A percentile compares a stretch with the other conserved stretches of the same genome.
phyloP scores from a whole-genome alignment of 73 alveolate genomes.

The Symbiodinium pilosum region DNA sequence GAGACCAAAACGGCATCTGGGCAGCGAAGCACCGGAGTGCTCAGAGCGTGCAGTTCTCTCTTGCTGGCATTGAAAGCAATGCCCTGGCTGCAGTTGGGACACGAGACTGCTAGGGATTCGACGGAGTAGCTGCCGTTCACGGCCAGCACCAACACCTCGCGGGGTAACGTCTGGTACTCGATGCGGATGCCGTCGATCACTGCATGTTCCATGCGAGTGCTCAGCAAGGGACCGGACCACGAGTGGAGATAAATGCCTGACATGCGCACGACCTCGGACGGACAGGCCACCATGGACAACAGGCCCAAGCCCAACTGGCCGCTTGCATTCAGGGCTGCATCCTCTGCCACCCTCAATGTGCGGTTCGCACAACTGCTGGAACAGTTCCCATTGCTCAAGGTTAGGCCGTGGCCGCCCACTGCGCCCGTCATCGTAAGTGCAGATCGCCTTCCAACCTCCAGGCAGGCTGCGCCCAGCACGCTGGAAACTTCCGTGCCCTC shows the following conservation, averaged over 20 bases:
- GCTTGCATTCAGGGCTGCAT: not conserved
- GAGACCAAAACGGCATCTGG: not conserved
- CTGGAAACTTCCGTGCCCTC: not conserved
- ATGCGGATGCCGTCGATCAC: not conserved
- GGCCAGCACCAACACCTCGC: not conserved
- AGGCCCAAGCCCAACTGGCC: slow-evolving; percentile 10
- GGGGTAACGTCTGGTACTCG: not conserved
- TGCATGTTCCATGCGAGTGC: slow-evolving; percentile 1
- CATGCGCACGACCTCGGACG: not conserved
- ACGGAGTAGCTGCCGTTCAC: not conserved
- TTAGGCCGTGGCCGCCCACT: not conserved
- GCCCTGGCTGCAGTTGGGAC: not conserved
- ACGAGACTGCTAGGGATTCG: not conserved
- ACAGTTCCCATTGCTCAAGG: not conserved
- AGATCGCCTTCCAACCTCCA: not conserved
- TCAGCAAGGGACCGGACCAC: slow-evolving; percentile 35
- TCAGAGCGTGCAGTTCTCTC: not conserved
- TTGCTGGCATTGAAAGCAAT: not conserved
- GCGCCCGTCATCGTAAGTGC: not conserved
- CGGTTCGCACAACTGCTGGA: not conserved
- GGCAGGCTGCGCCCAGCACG: not conserved
- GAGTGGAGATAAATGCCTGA: not conserved
- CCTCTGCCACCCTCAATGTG: not conserved
- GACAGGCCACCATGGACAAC: not conserved
- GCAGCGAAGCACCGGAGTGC: not conserved